Base-by-base conservation (phyloP, 1,284 basidiomycete genomes). In the Leccinum variabile region DNA sequence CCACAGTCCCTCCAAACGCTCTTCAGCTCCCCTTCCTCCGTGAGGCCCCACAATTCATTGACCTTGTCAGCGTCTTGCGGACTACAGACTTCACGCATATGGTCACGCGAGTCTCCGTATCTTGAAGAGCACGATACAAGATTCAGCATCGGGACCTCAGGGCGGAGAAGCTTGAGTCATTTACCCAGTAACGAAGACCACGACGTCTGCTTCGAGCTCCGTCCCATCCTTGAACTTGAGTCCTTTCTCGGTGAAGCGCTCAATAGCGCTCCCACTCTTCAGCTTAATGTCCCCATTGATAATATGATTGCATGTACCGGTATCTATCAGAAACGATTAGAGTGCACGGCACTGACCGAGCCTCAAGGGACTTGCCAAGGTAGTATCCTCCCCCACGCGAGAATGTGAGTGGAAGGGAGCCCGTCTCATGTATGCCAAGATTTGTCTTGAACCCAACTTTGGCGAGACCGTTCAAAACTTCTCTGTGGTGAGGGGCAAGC, bases 161-260 rank as follows among this genome's bases (percentile, higher is more conserved):
- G 6, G 6, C n/a, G 28, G 25, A 44, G 28, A 37, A 56, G 9
- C 13, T 13, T 37, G 35, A 10, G 50, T 14, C 13, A 22, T 61
- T 49, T 60, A 82, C 63, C 79, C 79, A 0, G 81, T 81, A 0
- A 81, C 79, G 53, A 82, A 81, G 37, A 84, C 66, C 22, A 84
- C 75, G n/a, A 82, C 62, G 65, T 84, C 82, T 37, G 78, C 82
- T 25, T 78, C 67, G 11, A 80, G 70, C 50, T 76, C 74, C 0
- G 75, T 76, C 10, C 81, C 81, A 60, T 83, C 81, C 33, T 67
- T 75, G 59, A 84, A 78, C 52, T 67, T 68, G 57, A 83, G 70
- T 8, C 75, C 76, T 8, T 64, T 71, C 63, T 77, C 67, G 0
- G 74, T 77, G 64, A 76, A 78, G 0, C 66, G 55, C 28, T 74